phyloP scores from a whole-genome alignment of 306 rosid genomes.

The Malus asiatica region DNA sequence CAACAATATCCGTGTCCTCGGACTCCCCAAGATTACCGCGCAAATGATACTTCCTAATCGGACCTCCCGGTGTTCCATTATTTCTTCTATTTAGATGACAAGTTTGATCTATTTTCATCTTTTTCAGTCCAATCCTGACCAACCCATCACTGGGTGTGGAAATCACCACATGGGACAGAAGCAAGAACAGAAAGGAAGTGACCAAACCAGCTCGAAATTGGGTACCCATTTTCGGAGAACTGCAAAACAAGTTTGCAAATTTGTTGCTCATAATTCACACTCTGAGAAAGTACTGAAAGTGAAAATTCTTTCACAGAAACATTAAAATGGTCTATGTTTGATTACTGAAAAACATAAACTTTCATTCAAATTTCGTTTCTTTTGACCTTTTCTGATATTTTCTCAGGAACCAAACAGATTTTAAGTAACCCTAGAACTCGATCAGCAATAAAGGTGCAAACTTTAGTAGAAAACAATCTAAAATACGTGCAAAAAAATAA shows the following conservation, averaged over 20 bases:
- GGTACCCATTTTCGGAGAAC: conserved; percentile 30
- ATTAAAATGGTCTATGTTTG: neutral
- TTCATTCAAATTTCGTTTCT: neutral
- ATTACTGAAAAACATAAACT: neutral
- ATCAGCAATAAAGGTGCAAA: neutral
- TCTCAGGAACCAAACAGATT: conserved; percentile 8
- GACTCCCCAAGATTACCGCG: conserved; percentile 19
- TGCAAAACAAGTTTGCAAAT: conserved; percentile 12
- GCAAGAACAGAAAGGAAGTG: conserved; percentile 18
- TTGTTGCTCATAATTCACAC: conserved; percentile 7
- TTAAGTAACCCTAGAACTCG: neutral
- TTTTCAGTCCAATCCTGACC: conserved; percentile 43
- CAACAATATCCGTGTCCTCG: conserved; percentile 42
- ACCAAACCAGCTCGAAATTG: conserved; percentile 16
- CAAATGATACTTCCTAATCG: conserved; percentile 25
- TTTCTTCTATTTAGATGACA: conserved; percentile 20
- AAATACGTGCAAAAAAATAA: neutral
- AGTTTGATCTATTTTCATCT: conserved; percentile 28
- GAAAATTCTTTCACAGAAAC: neutral
- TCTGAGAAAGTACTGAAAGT: neutral
- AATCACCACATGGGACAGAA: conserved; percentile 34
- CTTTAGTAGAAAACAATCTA: neutral
- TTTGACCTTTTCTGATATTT: neutral
- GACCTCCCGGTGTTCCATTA: conserved; percentile 5
- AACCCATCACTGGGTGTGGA: conserved; percentile 32